Conservation (phyloP, 2,329 filamentous ascomycete genomes). For the Penicillium psychrosexuale region DNA sequence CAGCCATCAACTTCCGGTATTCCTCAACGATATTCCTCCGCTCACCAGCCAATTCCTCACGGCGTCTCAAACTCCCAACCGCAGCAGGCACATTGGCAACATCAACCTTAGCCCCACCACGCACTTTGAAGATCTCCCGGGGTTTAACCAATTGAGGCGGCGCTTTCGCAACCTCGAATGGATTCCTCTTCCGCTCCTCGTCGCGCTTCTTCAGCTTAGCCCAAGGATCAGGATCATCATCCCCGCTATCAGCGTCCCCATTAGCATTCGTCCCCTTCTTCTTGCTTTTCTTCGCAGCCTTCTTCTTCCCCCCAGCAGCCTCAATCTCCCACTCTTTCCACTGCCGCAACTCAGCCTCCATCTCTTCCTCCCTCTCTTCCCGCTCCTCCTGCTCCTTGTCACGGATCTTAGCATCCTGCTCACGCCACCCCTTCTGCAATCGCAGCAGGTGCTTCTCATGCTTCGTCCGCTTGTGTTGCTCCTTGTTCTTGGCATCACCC, state of each 20-base stretch:
- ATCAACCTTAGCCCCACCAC: conserved; percentile 62
- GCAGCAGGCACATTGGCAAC: conserved; percentile 66
- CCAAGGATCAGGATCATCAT: conserved; percentile 73
- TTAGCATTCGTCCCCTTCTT: conserved; percentile 44
- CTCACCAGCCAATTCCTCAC: conserved; percentile 69
- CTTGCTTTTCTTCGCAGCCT: conserved; percentile 37
- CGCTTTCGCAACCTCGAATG: conserved; percentile 61
- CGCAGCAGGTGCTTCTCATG: conserved; percentile 75
- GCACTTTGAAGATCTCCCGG: conserved; percentile 63
- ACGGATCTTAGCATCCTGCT: conserved; percentile 55
- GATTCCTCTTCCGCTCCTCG: conserved; percentile 36
- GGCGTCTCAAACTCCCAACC: conserved; percentile 66
- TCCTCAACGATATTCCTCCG: conserved; percentile 68
- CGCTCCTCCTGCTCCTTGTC: conserved; percentile 76
- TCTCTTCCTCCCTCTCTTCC: conserved; percentile 62
- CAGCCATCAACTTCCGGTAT: conserved; percentile 68
- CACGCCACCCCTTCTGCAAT: conserved; percentile 58
- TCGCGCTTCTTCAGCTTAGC: conserved; percentile 64
- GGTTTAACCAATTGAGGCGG: conserved; percentile 69
- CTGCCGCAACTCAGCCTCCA: conserved; percentile 61
- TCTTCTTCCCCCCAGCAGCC: conserved; percentile 49
- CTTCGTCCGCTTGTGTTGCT: conserved; percentile 65
- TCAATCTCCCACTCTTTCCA: conserved; percentile 62
- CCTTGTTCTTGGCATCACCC: conserved; percentile 30
- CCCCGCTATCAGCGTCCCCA: conserved; percentile 52